These are phyloP conservation scores for Ceriops tagal DNA, from an alignment of 345 rosid genomes.

Conservation along the genomic window DNA sequence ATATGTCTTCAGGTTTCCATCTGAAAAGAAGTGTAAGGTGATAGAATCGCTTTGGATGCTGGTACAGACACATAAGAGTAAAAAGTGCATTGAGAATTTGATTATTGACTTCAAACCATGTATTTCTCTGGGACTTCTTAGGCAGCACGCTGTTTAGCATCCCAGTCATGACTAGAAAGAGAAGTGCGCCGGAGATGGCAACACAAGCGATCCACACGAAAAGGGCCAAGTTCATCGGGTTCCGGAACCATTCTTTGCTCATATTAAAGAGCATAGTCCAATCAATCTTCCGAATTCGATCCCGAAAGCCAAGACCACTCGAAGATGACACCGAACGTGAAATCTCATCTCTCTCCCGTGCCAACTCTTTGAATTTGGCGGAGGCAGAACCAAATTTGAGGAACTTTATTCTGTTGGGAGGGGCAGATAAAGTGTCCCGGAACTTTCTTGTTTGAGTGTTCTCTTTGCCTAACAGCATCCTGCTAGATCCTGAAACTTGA, in stretches of 20 bases:
- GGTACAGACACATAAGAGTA: conserved; percentile 90
- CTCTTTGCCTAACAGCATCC: conserved; percentile 37
- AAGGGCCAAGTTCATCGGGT: conserved; percentile 84
- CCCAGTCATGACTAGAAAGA: conserved; percentile 95
- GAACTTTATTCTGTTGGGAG: conserved; percentile 40
- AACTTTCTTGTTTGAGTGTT: conserved; percentile 26
- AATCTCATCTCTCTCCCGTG: conserved; percentile 56
- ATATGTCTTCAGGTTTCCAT: conserved; percentile 65
- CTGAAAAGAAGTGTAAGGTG: conserved; percentile 77
- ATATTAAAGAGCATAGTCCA: conserved; percentile 54
- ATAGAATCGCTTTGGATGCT: conserved; percentile 85
- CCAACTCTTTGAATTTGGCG: conserved; percentile 56
- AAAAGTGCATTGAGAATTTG: conserved; percentile 88
- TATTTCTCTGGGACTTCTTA: conserved; percentile 62
- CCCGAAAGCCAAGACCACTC: conserved; percentile 45
- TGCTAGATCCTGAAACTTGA: conserved; percentile 44
- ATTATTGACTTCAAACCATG: conserved; percentile 92
- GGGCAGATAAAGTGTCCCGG: conserved; percentile 17
- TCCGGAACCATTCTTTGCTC: conserved; percentile 65
- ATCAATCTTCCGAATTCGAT: conserved; percentile 60
- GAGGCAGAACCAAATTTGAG: conserved; percentile 69
- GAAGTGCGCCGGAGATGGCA: conserved; percentile 86
- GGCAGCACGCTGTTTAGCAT: conserved; percentile 73
- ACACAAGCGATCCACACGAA: conserved; percentile 65
- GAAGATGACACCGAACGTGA: conserved; percentile 60